Base-by-base conservation (phyloP, 2,329 filamentous ascomycete species). In the Chrysoporthe puriensis region DNA sequence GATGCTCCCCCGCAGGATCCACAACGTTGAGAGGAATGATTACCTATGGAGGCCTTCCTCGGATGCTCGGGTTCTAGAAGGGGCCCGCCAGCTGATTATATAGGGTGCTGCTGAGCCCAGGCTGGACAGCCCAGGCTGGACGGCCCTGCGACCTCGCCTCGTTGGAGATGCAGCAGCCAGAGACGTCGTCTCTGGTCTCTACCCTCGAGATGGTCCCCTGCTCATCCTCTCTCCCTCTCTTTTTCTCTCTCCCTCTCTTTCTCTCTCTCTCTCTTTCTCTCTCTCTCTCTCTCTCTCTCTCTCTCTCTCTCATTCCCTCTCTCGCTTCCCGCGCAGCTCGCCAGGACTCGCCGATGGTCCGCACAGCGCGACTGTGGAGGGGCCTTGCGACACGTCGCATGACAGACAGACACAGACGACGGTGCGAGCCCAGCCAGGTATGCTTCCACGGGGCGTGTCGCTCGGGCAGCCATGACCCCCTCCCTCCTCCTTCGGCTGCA, bases 61-160 rank as follows among this genome's bases (percentile, higher is more conserved):
- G 56, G 56, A 42, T 6, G 7, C n/a, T 58, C 56, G 56, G 56
- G 34, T n/a, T 36, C 34, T 58, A 58, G 34, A 42, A 58, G 40
- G 8, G 56, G 7, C 36, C 56, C 56, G 56, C 16, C 56, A n/a
- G 56, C 8, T n/a, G 21, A 54, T 32, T 13, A 32, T 54, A 54
- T 54, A 54, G 32, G 21, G n/a, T n/a, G 8, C 11, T 50, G 36
- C 36, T 2, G 46, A 26, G 11, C 46, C 46, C n/a, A 50, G n/a
- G 46, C 46, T 21, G 16, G n/a, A 2, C 18, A 6, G 44, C 16
- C 8, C 16, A n/a, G n/a, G 46, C 46, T 21, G 16, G n/a, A 2
- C 18, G 16, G 44, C 16, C 8, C 16, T n/a, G 6, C 44, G n/a
- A n/a, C 3, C 8, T 48, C 16, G 18, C 9, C 16, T 7, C 11